Evolutionary conservation across 352 stramenopile genomes (phyloP).

Genomic region (Pythium monospermum): DNA sequence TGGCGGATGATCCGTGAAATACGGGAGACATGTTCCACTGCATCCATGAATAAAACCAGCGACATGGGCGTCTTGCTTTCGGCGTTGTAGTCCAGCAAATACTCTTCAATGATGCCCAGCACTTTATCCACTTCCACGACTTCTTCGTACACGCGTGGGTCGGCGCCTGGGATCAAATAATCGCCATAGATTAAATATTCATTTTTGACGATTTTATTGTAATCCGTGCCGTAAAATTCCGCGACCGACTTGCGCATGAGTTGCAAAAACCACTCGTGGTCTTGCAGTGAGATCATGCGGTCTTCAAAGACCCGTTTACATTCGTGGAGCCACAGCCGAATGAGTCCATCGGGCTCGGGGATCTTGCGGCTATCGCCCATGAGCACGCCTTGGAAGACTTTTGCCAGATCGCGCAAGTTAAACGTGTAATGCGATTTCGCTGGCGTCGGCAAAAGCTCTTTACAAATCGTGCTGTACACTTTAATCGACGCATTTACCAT

Average conservation of each 20-base stretch:
- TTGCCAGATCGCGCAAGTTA: slow-evolving; percentile 92
- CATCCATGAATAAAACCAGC: slow-evolving; percentile 86
- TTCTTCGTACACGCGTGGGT: slow-evolving; percentile 88
- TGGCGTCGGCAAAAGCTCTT: slow-evolving; percentile 89
- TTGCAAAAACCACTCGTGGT: slow-evolving; percentile 89
- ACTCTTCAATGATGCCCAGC: slow-evolving; percentile 84
- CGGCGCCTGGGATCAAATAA: slow-evolving; percentile 72
- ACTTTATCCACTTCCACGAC: slow-evolving; percentile 82
- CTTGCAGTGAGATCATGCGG: slow-evolving; percentile 87
- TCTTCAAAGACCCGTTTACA: slow-evolving; percentile 94
- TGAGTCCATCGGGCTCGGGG: slow-evolving; percentile 47
- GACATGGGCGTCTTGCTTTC: slow-evolving; percentile 90
- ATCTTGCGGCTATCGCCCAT: slow-evolving; percentile 82
- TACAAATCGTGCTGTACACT: slow-evolving; percentile 90
- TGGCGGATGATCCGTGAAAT: slow-evolving; percentile 80
- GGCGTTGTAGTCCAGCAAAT: slow-evolving; percentile 88
- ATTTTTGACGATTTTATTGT: slow-evolving; percentile 67
- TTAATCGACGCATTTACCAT: slow-evolving; percentile 85
- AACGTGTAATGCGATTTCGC: slow-evolving; percentile 96
- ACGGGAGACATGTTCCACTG: slow-evolving; percentile 80
- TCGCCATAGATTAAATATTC: slow-evolving; percentile 77
- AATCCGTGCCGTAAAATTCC: slow-evolving; percentile 80
- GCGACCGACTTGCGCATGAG: slow-evolving; percentile 63
- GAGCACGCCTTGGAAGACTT: slow-evolving; percentile 91
- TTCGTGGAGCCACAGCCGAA: slow-evolving; percentile 92